Evolutionary conservation across 1,284 basidiomycete genomes (phyloP).

Genomic region (Taiwanofungus camphoratus): DNA sequence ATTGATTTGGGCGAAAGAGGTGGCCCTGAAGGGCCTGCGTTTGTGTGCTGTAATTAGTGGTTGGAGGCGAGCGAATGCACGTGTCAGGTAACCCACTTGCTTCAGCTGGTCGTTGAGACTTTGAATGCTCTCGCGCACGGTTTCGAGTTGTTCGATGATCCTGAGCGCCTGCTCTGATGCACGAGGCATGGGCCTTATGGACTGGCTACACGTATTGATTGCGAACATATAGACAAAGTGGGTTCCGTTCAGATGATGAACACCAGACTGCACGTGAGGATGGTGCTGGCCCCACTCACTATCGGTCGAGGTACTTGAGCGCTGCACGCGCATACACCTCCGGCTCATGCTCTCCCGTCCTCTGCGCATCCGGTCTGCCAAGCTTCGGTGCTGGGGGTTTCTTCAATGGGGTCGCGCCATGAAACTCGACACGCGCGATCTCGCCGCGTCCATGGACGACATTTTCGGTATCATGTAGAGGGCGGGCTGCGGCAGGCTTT

Average conservation of each 20-base stretch:
- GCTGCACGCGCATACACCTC: constrained; percentile 72
- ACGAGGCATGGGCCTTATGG: constrained; percentile 67
- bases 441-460: constrained; percentile 31
- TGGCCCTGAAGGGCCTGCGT: constrained; percentile 30
- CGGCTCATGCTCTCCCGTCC: constrained; percentile 50
- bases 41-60: constrained; percentile 27
- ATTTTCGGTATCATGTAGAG: constrained; percentile 28
- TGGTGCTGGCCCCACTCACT: too few relatives aligned
- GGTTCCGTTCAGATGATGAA: neutral
- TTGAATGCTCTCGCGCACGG: constrained; percentile 47
- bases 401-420: constrained; percentile 63
- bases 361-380: constrained; percentile 36
- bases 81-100: constrained; percentile 39
- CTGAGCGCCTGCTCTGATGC: constrained; percentile 50
- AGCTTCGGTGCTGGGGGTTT: constrained; percentile 33
- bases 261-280: too few relatives aligned
- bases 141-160: constrained; percentile 49
- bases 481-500: constrained; percentile 16
- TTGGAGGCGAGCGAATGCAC: constrained; percentile 10
- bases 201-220: constrained; percentile 35
- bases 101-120: constrained; percentile 41
- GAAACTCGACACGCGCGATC: constrained; percentile 58
- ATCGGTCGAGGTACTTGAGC: constrained; percentile 66
- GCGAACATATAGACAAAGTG: neutral
- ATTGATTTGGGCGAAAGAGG: constrained; percentile 36